Conservation (phyloP, 139 green algal species). For the Eudorina sp. region DNA sequence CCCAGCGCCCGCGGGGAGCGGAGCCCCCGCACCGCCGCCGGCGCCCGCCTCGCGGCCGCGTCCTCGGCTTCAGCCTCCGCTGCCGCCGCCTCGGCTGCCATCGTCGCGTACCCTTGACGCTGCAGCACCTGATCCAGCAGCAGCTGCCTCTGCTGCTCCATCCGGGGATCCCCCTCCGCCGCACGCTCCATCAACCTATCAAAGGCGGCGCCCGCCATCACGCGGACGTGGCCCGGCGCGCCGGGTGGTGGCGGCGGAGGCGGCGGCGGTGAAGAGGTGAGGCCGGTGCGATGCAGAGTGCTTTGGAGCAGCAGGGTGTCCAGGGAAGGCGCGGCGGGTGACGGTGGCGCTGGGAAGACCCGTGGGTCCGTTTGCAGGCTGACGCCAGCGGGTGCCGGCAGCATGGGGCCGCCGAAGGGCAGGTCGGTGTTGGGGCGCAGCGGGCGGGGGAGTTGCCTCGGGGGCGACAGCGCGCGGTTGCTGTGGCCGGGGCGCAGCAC, state of each 20-base stretch:
- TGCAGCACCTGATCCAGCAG: not conserved
- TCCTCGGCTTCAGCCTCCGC: not conserved
- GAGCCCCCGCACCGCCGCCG: not conserved
- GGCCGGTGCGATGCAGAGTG: no score
- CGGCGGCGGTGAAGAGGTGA: no score
- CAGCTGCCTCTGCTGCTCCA: not conserved
- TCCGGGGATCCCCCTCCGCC: not conserved
- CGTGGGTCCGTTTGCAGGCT: not conserved
- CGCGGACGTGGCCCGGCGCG: no score
- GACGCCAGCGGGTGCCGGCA: not conserved
- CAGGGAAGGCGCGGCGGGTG: not conserved
- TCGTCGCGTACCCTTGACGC: not conserved
- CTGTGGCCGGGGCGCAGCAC: not conserved
- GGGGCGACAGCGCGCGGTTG: not conserved
- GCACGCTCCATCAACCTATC: not conserved
- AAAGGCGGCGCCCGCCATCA: not conserved
- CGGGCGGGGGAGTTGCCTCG: not conserved
- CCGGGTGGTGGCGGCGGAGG: no score
- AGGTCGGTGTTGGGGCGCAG: not conserved
- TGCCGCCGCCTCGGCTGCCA: not conserved
- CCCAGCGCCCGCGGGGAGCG: not conserved
- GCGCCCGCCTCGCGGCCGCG: not conserved
- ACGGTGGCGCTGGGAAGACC: not conserved
- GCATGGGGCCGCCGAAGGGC: not conserved
- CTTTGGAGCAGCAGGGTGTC: no score